Evolutionary conservation across 108 stramenopile genomes (phyloP).

Genomic region (Mediolabrus comicus): DNA sequence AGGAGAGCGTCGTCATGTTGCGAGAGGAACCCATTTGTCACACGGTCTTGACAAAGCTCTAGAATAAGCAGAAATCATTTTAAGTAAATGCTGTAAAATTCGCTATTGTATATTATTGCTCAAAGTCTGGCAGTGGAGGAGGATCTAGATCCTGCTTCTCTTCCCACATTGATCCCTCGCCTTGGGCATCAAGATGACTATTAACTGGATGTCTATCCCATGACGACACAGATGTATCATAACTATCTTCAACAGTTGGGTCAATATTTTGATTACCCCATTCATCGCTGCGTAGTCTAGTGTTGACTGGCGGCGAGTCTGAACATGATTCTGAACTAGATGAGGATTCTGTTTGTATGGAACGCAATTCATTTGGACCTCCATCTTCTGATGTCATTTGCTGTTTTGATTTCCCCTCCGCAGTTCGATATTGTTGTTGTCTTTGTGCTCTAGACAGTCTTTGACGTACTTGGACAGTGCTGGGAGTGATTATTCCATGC

Average conservation of each 20-base stretch:
- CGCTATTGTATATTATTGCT: no score
- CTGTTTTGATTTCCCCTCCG: background rate
- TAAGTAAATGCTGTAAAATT: no score
- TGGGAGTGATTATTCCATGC: conserved; percentile 65
- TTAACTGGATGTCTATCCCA: background rate
- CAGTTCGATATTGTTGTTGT: background rate
- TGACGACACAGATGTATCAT: background rate
- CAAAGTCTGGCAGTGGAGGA: conserved; percentile 32
- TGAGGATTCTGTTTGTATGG: background rate
- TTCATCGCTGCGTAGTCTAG: background rate
- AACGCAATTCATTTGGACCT: background rate
- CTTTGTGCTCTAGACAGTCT: background rate
- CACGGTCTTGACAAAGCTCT: no score
- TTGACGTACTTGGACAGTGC: conserved; percentile 42
- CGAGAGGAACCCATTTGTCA: no score
- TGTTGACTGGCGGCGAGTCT: background rate
- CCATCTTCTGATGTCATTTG: background rate
- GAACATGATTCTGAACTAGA: background rate
- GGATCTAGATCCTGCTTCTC: conserved; percentile 12
- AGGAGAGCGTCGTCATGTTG: no score
- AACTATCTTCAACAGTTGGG: background rate
- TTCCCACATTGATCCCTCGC: conserved; percentile 1
- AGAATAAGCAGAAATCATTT: no score
- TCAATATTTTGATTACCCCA: background rate
- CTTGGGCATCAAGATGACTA: background rate